phyloP scores from a whole-genome alignment of 2,329 filamentous ascomycete species.

The Penicillium janthinellum region DNA sequence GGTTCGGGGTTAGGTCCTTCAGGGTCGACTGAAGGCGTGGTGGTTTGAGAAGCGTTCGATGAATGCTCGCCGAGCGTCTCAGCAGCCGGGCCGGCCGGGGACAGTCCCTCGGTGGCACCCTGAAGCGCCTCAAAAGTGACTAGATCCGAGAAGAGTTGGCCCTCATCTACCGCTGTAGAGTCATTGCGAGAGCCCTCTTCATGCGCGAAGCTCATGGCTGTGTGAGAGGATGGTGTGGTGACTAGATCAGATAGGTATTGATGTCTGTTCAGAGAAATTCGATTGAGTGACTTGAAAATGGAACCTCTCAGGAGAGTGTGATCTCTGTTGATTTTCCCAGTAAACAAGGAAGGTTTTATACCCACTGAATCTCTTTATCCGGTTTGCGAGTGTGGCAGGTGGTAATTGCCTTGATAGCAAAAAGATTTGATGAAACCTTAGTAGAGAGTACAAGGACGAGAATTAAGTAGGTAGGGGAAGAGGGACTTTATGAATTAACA shows the following conservation, averaged over 20 bases:
- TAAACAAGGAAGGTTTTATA: background rate
- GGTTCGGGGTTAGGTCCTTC: background rate
- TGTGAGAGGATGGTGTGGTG: background rate
- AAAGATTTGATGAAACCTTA: background rate
- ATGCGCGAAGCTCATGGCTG: background rate
- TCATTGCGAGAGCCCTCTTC: background rate
- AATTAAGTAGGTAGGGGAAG: background rate
- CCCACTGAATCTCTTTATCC: background rate
- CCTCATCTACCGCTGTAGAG: background rate
- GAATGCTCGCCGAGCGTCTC: background rate
- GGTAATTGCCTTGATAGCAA: background rate
- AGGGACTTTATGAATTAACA: background rate
- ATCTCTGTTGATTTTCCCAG: background rate
- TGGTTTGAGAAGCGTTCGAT: background rate
- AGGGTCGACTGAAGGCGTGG: background rate
- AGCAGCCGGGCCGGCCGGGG: background rate
- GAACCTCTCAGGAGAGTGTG: background rate
- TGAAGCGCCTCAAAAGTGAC: background rate
- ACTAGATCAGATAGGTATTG: background rate
- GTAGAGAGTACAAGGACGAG: background rate
- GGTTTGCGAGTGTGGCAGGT: background rate
- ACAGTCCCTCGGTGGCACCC: background rate
- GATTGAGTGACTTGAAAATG: background rate
- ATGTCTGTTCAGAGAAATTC: background rate
- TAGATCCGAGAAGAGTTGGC: background rate